Evolutionary conservation across 768 basidiomycete species (phyloP).

Genomic region (Boletus rubroflammeus): DNA sequence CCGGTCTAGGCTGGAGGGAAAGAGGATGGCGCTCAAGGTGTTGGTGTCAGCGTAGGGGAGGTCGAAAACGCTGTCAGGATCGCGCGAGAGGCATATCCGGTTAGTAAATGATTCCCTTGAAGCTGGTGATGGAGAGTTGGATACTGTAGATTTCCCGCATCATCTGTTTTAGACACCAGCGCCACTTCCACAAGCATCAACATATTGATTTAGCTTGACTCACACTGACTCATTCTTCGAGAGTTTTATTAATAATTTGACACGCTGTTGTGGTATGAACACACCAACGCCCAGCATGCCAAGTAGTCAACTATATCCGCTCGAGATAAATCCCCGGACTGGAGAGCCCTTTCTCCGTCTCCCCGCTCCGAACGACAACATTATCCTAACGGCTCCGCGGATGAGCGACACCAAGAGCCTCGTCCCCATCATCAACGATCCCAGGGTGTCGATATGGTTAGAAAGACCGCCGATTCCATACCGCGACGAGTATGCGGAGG

Average conservation of each 20-base stretch:
- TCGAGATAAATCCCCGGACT: constrained; percentile 39
- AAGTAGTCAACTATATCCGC: constrained; percentile 32
- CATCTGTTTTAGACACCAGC: neutral
- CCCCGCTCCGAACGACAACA: constrained; percentile 44
- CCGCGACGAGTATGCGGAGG: constrained; percentile 36
- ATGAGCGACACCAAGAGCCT: constrained; percentile 37
- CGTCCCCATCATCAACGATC: constrained; percentile 48
- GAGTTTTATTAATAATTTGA: neutral
- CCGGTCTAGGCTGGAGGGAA: constrained; percentile 83
- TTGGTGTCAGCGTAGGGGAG: constrained; percentile 64
- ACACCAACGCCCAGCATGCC: constrained; percentile 13
- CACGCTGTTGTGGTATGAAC: neutral
- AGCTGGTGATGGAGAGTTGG: neutral
- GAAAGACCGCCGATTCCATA: constrained; percentile 55
- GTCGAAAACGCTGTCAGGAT: constrained; percentile 62
- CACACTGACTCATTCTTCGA: neutral
- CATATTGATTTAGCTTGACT: constrained; percentile 1
- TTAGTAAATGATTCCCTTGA: constrained; percentile 14
- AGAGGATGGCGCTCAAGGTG: constrained; percentile 87
- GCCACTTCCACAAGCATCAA: neutral
- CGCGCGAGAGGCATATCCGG: constrained; percentile 44
- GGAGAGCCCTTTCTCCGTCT: constrained; percentile 57
- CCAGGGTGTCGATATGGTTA: constrained; percentile 42
- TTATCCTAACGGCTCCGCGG: constrained; percentile 61
- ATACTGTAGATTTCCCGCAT: neutral